Evolutionary conservation across 495 filamentous ascomycete species (phyloP), one percentile per base, ranked within the genome.

Genomic region (Pyrenopolyporus hunteri): DNA sequence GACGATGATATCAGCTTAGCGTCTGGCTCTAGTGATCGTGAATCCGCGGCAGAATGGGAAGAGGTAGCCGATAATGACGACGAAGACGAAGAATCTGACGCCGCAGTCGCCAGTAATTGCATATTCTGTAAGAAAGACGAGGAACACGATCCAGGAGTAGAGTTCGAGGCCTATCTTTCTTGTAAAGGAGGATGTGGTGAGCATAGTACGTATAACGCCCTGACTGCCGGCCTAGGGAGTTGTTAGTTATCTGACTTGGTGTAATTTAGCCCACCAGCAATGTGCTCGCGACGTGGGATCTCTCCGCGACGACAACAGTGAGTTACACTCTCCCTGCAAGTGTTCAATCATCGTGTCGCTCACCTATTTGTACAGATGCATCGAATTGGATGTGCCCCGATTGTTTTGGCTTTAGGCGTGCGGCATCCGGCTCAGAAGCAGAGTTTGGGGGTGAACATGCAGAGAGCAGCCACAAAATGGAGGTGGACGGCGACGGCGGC

Each of bases 111-210:
- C 80, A 89, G 81, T 84, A 87, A 88, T 73, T 83, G 91, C 85
- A 56, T 75, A 17, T 92, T 90, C 70, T 96, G 92, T 72, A 83
- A 81, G 32, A 80, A 90, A 61, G 88, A 92, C 66, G 92, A 96
- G 74, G 90, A 93, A 47, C 77, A 94, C 60, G 92, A 96, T 60
- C 90, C 92, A 5, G 86, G 83, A 59, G 88, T 89, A 54, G 93
- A 96, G 57, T 97, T 89, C 71, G 94, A 98, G 74, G 81, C 89
- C 54, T 92, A 88, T 70, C 78, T 98, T 35, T 77, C 88, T 49
- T 97, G 93, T 72, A 76, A 74, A 54, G 83, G 74, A 54, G 83
- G 87, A 56, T 98, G 94, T 74, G 89, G 86, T 48, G 90, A 96
- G 73, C 91, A 96, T 78, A 89, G 93, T 98, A 76, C 73, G 91